These are phyloP conservation scores for Excoecaria cochinchinensis DNA, from an alignment of 345 rosid genomes.

Conservation along the genomic window DNA sequence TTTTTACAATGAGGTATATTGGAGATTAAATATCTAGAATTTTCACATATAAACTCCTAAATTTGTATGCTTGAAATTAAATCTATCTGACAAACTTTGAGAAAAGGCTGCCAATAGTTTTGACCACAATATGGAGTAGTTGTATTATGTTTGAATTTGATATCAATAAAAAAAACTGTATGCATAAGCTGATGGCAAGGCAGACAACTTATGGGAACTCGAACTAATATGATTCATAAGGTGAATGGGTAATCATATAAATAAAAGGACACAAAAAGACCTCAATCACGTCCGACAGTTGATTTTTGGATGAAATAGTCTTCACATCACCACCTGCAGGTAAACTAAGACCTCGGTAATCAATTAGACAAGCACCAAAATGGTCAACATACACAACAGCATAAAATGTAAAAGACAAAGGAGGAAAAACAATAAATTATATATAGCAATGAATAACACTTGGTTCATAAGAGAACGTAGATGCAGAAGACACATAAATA, in stretches of 20 bases:
- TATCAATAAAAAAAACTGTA: not conserved
- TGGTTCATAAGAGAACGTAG: not conserved
- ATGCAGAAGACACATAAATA: not conserved
- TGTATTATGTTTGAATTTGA: not conserved
- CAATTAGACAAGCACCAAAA: conserved; percentile 11
- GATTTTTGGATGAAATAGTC: conserved; percentile 58
- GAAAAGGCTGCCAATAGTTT: not conserved
- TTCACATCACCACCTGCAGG: conserved; percentile 97
- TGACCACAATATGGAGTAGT: not conserved
- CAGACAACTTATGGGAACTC: not conserved
- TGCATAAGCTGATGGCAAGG: not conserved
- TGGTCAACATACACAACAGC: not conserved
- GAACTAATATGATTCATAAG: conserved; percentile 1
- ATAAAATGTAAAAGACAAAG: not conserved
- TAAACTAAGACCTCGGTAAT: conserved; percentile 50
- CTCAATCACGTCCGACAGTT: conserved; percentile 84
- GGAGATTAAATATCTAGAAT: not conserved
- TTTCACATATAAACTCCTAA: conserved; percentile 2
- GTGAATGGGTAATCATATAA: conserved; percentile 17
- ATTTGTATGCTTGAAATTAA: not conserved
- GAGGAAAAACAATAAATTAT: not conserved
- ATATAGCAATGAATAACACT: not conserved
- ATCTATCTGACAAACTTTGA: not conserved
- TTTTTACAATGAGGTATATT: not conserved
- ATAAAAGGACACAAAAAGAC: conserved; percentile 45